These are phyloP conservation scores for Colletotrichum tofieldiae DNA, from an alignment of 2,329 filamentous ascomycete species.

Conservation along the genomic window DNA sequence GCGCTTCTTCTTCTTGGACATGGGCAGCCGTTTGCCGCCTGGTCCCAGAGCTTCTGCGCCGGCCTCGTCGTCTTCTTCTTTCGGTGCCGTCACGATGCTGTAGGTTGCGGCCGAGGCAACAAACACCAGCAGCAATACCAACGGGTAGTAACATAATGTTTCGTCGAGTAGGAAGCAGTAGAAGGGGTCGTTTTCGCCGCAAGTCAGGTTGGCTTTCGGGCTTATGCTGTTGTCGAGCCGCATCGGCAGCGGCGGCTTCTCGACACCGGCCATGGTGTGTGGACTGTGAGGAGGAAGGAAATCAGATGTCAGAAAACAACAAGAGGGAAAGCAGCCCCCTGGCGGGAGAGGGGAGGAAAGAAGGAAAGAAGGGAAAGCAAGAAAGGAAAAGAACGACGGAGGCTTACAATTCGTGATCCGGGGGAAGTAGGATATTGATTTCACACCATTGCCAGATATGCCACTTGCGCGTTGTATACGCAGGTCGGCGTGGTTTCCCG, in stretches of 20 bases:
- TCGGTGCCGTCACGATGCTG: conserved; percentile 67
- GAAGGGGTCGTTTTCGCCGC: conserved; percentile 27
- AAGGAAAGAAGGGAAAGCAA: conserved; percentile 17
- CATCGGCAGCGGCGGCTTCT: conserved; percentile 46
- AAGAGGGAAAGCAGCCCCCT: conserved; percentile 34
- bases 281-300: conserved; percentile 31
- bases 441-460: conserved; percentile 42
- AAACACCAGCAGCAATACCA: conserved; percentile 68
- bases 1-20: conserved; percentile 71
- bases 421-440: conserved; percentile 29
- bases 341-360: conserved; percentile 27
- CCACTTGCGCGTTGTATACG: conserved; percentile 29
- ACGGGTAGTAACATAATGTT: conserved; percentile 67
- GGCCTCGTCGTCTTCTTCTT: conserved; percentile 61
- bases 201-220: conserved; percentile 33
- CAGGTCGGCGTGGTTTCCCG: conserved; percentile 35
- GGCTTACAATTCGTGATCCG: conserved; percentile 40
- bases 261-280: conserved; percentile 54
- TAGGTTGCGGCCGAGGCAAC: conserved; percentile 66
- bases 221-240: conserved; percentile 20
- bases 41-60: conserved; percentile 77
- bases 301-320: conserved; percentile 39
- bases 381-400: conserved; percentile 8
- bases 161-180: conserved; percentile 56
- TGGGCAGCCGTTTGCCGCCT: conserved; percentile 89